These are phyloP conservation scores for Coemansia sp. DNA, from an alignment of 192 early-diverging fungal genomes.

Conservation along the genomic window DNA sequence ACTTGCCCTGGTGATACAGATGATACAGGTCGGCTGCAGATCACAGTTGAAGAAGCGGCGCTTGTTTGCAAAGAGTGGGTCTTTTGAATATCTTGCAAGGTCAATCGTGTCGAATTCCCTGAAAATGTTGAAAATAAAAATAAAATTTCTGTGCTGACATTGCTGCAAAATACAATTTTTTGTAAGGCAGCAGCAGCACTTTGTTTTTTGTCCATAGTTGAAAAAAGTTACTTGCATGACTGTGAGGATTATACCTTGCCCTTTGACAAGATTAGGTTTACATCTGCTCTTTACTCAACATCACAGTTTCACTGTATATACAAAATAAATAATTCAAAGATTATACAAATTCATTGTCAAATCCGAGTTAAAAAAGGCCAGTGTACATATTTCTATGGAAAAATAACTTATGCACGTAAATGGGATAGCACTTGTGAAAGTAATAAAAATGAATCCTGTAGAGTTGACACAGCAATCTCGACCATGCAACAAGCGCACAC, in stretches of 20 bases:
- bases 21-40: neutral
- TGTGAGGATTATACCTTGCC: neutral
- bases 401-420: constrained; percentile 1
- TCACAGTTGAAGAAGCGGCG: too few relatives aligned
- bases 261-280: neutral
- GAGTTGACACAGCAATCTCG: too few relatives aligned
- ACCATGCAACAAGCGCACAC: neutral
- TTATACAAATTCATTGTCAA: neutral
- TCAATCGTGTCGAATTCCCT: too few relatives aligned
- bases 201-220: neutral
- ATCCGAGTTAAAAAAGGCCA: neutral
- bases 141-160: neutral
- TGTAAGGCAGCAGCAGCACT: neutral
- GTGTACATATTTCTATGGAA: too few relatives aligned
- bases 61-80: too few relatives aligned
- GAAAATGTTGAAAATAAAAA: too few relatives aligned
- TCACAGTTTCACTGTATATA: neutral
- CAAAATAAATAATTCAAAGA: neutral
- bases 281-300: neutral
- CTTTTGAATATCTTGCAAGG: too few relatives aligned
- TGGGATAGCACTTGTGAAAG: neutral
- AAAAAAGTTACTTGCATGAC: constrained; percentile 1
- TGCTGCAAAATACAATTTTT: neutral
- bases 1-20: neutral
- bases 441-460: too few relatives aligned